phyloP scores from a whole-genome alignment of 495 filamentous ascomycete species.

The Oidiodendron maius region DNA sequence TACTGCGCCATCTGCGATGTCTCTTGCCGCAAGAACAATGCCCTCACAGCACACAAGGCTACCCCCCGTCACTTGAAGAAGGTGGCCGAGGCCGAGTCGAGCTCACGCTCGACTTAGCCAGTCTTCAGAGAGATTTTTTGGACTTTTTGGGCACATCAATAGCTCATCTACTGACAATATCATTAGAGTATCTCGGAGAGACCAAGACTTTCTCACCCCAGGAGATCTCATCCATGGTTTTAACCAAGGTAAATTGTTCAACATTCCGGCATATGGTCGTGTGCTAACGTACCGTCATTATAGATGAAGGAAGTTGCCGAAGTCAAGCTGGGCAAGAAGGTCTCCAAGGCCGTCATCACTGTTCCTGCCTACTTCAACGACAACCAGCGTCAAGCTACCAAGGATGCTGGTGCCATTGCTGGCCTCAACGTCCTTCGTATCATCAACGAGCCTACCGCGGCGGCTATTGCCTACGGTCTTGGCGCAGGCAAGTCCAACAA shows the following conservation, averaged over 20 bases:
- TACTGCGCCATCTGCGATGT: neutral
- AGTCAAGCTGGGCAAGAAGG: slow-evolving; percentile 89
- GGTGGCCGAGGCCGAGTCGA: slow-evolving; percentile 18
- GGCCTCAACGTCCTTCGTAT: slow-evolving; percentile 98
- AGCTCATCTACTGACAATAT: no score
- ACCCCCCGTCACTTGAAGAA: neutral
- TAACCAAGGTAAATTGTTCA: slow-evolving; percentile 63
- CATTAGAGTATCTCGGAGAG: slow-evolving; percentile 95
- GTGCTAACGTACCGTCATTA: slow-evolving; percentile 11
- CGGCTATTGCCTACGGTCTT: slow-evolving; percentile 95
- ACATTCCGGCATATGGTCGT: slow-evolving; percentile 8
- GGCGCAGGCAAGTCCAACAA: slow-evolving; percentile 88
- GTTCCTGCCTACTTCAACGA: slow-evolving; percentile 99
- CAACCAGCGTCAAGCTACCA: slow-evolving; percentile 98
- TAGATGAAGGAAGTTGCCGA: slow-evolving; percentile 98
- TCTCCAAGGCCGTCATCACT: slow-evolving; percentile 97
- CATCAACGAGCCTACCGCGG: slow-evolving; percentile 98
- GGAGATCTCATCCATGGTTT: slow-evolving; percentile 96
- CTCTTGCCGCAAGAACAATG: neutral
- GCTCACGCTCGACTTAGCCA: neutral
- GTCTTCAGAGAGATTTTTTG: no score
- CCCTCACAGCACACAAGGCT: neutral
- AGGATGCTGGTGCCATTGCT: slow-evolving; percentile 96
- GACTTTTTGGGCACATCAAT: no score
- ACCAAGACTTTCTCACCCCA: slow-evolving; percentile 93